Conservation (phyloP, 495 filamentous ascomycete genomes). For the Mycothermus thermophilus region DNA sequence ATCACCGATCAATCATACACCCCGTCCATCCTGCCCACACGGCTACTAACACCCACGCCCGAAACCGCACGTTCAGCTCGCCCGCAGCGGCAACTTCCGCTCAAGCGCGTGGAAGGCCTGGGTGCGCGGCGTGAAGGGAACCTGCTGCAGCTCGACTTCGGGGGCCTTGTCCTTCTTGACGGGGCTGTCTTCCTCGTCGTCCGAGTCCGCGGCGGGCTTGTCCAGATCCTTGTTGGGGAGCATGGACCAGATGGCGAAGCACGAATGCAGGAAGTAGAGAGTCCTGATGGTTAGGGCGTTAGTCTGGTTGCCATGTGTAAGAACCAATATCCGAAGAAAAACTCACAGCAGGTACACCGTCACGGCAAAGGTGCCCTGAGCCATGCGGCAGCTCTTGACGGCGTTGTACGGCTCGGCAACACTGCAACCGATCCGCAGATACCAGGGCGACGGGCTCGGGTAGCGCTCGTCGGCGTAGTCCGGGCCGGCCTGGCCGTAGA, state of each 20-base stretch:
- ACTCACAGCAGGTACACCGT: constrained; percentile 59
- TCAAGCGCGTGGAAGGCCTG: constrained; percentile 42
- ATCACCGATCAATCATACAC: too few species aligned
- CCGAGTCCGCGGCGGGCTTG: constrained; percentile 24
- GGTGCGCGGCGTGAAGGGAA: constrained; percentile 40
- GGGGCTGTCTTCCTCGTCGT: constrained; percentile 22
- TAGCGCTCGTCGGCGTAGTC: constrained; percentile 64
- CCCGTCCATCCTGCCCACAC: too few species aligned
- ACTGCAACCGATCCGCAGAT: constrained; percentile 62
- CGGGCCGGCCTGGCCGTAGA: constrained; percentile 61
- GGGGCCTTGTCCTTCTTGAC: constrained; percentile 11
- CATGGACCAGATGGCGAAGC: constrained; percentile 46
- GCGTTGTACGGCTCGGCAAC: constrained; percentile 43
- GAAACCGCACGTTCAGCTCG: constrained; percentile 1
- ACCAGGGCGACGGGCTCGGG: constrained; percentile 63
- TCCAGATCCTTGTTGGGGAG: constrained; percentile 37
- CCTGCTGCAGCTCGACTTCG: constrained; percentile 30
- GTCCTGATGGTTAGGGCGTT: too few species aligned
- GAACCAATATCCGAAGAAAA: constrained; percentile 1
- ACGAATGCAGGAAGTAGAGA: constrained; percentile 42
- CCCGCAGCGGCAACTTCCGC: constrained; percentile 28
- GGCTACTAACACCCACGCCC: background rate
- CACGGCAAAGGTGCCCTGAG: constrained; percentile 60
- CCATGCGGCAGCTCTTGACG: constrained; percentile 58
- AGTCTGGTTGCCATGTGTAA: too few species aligned